Evolutionary conservation across 352 stramenopile species (phyloP), one percentile per base, ranked within the genome.

Genomic region (Pythium chondricola): DNA sequence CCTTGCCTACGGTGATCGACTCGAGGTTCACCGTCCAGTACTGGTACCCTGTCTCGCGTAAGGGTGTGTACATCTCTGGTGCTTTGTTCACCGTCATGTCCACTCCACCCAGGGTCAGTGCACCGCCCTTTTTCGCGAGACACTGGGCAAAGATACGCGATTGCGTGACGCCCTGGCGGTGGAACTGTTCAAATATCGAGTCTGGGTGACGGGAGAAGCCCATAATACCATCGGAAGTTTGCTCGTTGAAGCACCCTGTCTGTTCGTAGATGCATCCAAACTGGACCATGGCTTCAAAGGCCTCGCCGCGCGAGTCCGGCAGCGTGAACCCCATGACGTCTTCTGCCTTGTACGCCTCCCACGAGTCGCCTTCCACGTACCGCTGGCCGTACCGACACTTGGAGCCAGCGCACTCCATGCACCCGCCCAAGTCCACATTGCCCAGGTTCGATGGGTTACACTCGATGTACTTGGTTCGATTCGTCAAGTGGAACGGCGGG

Each of bases 191-290:
- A 48, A 86, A 81, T 25, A 98, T 78, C 30, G 93, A 93, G 49
- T 94, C 71, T n/a, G 79, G 65, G 45, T 96, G 76, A 18, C 64
- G 67, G 2, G 79, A 97, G 71, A 99, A 96, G 37, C 88, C 96
- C 91, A 98, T 98, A 57, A 98, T 99, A 9, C 96, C 96, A 67
- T 98, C 91, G 20, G 93, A 96, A 7, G 92, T 62, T 63, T 98
- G 90, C 16, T 81, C 74, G 2, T 84, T 82, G 56, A 98, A 98
- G 22, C 97, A 71, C 11, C 91, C 91, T 0, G 78, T 95, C 48
- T 97, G 75, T 33, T 70, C 65, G 29, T 79, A 90, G 64, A 98
- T 97, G 73, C 95, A 98, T n/a, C 93, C 95, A 69, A 98, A 98
- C 36, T 88, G 78, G 32, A 98, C 79, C 3, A 38, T 42, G 5